phyloP scores from a whole-genome alignment of 2,329 filamentous ascomycete genomes.

The Aspergillus flavus region DNA sequence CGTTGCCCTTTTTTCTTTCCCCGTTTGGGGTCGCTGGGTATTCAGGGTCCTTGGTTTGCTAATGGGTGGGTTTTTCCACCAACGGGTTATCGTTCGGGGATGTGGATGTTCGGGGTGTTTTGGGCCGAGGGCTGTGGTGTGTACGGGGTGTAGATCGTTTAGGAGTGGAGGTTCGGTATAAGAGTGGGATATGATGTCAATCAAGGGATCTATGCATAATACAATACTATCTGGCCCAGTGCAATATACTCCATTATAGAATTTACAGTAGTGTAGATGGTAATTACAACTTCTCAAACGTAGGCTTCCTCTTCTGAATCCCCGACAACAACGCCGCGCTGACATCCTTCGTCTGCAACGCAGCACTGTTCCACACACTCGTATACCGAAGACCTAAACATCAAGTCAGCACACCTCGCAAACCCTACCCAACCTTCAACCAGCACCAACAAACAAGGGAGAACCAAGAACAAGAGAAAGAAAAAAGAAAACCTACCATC shows the following conservation, averaged over 20 bases:
- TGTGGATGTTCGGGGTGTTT: background rate
- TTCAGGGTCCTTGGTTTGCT: background rate
- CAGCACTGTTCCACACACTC: constrained; percentile 81
- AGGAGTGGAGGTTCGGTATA: background rate
- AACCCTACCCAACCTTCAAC: background rate
- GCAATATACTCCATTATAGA: background rate
- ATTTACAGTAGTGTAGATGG: background rate
- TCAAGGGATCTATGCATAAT: background rate
- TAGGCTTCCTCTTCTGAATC: constrained; percentile 75
- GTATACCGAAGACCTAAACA: constrained; percentile 73
- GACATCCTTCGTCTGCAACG: constrained; percentile 80
- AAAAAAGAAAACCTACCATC: constrained; percentile 62
- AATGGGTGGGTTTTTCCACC: background rate
- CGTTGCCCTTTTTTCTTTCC: background rate
- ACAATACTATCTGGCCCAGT: background rate
- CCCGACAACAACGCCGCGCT: constrained; percentile 73
- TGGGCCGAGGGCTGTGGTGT: background rate
- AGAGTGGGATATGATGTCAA: background rate
- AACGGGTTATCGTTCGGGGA: background rate
- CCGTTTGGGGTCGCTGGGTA: background rate
- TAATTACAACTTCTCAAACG: constrained; percentile 76
- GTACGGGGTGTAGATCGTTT: background rate
- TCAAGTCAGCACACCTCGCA: background rate
- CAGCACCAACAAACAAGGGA: background rate
- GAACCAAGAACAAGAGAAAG: background rate